phyloP scores from a whole-genome alignment of 306 rosid genomes.

The Nissolia schottii region DNA sequence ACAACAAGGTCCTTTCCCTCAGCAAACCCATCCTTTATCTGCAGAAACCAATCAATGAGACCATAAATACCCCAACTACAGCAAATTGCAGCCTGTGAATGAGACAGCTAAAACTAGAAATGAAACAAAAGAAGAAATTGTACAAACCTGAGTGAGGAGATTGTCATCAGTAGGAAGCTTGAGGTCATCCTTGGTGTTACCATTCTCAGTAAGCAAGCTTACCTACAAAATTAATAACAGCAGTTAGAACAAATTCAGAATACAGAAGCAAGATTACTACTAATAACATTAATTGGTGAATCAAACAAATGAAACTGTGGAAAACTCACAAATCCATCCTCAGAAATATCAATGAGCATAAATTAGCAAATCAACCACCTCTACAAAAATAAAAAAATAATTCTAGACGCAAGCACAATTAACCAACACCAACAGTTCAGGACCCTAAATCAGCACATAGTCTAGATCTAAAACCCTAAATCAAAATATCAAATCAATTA shows the following conservation, averaged over 20 bases:
- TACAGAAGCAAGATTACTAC: background rate
- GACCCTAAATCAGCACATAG: background rate
- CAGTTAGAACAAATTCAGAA: background rate
- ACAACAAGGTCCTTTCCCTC: slow-evolving; percentile 74
- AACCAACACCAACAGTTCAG: background rate
- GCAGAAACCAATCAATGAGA: background rate
- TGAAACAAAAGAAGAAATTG: too few relatives aligned
- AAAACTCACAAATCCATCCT: slow-evolving; percentile 61
- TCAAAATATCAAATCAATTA: background rate
- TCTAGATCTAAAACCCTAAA: background rate
- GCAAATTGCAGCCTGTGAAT: too few relatives aligned
- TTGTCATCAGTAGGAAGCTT: slow-evolving; percentile 51
- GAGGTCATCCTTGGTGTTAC: slow-evolving; percentile 59
- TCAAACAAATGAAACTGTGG: background rate
- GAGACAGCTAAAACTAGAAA: too few relatives aligned
- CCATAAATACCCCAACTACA: background rate
- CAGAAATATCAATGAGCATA: slow-evolving; percentile 39
- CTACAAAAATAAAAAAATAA: background rate
- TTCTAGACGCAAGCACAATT: background rate
- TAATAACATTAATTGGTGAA: background rate
- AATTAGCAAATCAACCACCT: background rate
- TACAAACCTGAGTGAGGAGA: slow-evolving; percentile 61
- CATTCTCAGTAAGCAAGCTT: slow-evolving; percentile 66
- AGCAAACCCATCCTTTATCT: slow-evolving; percentile 75
- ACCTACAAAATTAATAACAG: background rate